These are phyloP conservation scores for Penicillium sp. DNA, from an alignment of 2,329 filamentous ascomycete genomes.

Conservation along the genomic window DNA sequence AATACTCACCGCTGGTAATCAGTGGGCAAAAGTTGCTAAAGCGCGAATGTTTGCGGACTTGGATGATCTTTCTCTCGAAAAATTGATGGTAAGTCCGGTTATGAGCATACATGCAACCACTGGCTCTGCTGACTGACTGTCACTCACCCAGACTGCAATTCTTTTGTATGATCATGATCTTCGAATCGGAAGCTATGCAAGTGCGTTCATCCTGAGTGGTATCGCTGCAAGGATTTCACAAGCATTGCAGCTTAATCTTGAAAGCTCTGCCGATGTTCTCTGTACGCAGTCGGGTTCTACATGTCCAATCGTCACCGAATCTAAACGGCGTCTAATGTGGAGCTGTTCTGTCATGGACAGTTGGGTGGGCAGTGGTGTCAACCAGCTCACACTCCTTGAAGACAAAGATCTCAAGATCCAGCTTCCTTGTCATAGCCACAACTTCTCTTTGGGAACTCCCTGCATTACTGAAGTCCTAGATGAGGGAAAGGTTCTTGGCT, in stretches of 20 bases:
- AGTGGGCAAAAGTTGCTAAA: slow-evolving; percentile 17
- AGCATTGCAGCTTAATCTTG: slow-evolving; percentile 28
- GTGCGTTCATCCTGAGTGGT: slow-evolving; percentile 28
- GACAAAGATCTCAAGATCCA: slow-evolving; percentile 28
- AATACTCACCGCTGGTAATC: slow-evolving; percentile 13
- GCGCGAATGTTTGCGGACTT: slow-evolving; percentile 15
- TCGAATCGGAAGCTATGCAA: slow-evolving; percentile 27
- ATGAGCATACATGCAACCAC: background rate
- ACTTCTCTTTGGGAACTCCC: slow-evolving; percentile 24
- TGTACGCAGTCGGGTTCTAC: slow-evolving; percentile 11
- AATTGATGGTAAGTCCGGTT: slow-evolving; percentile 12
- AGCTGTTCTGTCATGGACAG: slow-evolving; percentile 29
- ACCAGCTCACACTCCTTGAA: slow-evolving; percentile 27
- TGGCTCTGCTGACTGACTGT: background rate
- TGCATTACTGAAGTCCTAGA: slow-evolving; percentile 26
- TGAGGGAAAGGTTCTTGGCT: slow-evolving; percentile 19
- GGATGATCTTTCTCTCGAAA: slow-evolving; percentile 18
- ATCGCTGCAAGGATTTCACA: slow-evolving; percentile 26
- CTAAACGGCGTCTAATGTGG: slow-evolving; percentile 28
- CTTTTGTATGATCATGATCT: slow-evolving; percentile 29
- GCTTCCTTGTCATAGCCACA: slow-evolving; percentile 23
- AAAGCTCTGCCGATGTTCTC: slow-evolving; percentile 26
- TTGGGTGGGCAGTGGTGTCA: slow-evolving; percentile 27
- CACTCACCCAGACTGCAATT: slow-evolving; percentile 18
- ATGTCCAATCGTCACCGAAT: slow-evolving; percentile 20